These are phyloP conservation scores for Plectosphaerella sp. DNA, from an alignment of 2,329 filamentous ascomycete species.

Conservation along the genomic window DNA sequence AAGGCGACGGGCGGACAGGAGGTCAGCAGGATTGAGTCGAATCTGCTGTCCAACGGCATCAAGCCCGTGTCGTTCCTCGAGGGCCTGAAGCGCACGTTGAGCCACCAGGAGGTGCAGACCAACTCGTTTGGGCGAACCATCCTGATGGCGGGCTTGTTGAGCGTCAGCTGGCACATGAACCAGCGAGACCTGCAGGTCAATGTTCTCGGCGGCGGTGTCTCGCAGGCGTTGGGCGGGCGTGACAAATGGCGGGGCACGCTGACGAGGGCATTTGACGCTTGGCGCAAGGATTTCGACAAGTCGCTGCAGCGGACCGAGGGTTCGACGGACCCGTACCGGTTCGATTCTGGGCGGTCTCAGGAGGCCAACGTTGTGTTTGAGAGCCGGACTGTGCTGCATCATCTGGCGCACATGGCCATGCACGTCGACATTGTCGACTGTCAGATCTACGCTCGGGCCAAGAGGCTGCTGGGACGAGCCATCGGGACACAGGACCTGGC, in stretches of 20 bases:
- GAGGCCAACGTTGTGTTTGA: constrained; percentile 69
- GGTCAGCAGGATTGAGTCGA: constrained; percentile 78
- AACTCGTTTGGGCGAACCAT: constrained; percentile 92
- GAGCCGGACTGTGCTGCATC: constrained; percentile 82
- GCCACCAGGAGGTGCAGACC: constrained; percentile 78
- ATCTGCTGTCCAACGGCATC: constrained; percentile 73
- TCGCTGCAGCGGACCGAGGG: constrained; percentile 60
- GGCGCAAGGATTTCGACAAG: constrained; percentile 89
- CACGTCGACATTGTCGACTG: constrained; percentile 97
- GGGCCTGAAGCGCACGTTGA: constrained; percentile 83
- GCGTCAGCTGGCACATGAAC: constrained; percentile 96
- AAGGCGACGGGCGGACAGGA: constrained; percentile 83
- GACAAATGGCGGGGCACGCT: constrained; percentile 88
- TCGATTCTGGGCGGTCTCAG: constrained; percentile 56
- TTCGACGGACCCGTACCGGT: constrained; percentile 49
- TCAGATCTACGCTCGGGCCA: constrained; percentile 89
- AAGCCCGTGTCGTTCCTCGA: constrained; percentile 87
- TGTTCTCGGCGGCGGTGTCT: constrained; percentile 69
- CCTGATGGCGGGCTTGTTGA: constrained; percentile 88
- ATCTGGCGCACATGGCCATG: constrained; percentile 95
- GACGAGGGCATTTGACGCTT: constrained; percentile 85
- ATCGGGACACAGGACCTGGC: constrained; percentile 80
- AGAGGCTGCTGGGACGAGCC: constrained; percentile 75
- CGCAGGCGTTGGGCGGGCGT: constrained; percentile 74
- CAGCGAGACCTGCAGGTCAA: constrained; percentile 91